These are phyloP conservation scores for Martensiomyces pterosporus DNA, from an alignment of 192 early-diverging fungal genomes.

Conservation along the genomic window DNA sequence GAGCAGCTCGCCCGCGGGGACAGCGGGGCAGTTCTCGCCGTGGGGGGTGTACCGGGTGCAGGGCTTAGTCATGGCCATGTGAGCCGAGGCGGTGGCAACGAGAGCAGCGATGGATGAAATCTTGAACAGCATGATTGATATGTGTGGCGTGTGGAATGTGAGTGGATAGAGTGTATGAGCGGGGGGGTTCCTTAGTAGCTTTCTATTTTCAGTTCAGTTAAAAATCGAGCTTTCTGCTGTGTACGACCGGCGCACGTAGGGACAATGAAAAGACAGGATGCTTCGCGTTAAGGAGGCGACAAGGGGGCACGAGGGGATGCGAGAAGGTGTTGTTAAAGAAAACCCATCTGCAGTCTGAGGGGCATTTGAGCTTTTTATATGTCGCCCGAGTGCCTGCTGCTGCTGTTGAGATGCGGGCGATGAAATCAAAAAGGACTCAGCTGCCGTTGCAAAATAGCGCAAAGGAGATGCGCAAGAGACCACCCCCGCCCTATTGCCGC, in stretches of 20 bases:
- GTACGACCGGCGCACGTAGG: constrained; percentile 3
- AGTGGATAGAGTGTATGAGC: neutral
- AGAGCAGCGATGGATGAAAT: constrained; percentile 4
- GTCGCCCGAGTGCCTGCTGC: neutral
- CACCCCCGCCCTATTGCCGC: too few relatives aligned
- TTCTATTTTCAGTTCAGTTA: neutral
- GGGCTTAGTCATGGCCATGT: constrained; percentile 9
- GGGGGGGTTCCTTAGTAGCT: neutral
- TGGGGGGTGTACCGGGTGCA: constrained; percentile 6
- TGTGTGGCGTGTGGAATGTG: neutral
- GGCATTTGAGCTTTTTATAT: neutral
- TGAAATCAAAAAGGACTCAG: too few relatives aligned
- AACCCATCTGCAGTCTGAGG: neutral
- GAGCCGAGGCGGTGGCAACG: constrained; percentile 1
- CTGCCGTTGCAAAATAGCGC: too few relatives aligned
- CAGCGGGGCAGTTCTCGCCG: constrained; percentile 25
- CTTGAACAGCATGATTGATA: constrained; percentile 3
- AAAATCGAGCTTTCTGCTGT: neutral
- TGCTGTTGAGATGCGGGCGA: too few relatives aligned
- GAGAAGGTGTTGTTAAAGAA: constrained; percentile 2
- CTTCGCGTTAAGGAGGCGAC: too few relatives aligned
- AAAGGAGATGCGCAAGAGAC: too few relatives aligned
- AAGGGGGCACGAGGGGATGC: constrained; percentile 1
- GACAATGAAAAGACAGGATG: neutral
- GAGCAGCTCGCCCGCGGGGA: constrained; percentile 24